Percentiles rank a stretch among this genome's conserved stretches.
phyloP scores from a whole-genome alignment of 2,329 filamentous ascomycete genomes.

The Trichoderma gracile region DNA sequence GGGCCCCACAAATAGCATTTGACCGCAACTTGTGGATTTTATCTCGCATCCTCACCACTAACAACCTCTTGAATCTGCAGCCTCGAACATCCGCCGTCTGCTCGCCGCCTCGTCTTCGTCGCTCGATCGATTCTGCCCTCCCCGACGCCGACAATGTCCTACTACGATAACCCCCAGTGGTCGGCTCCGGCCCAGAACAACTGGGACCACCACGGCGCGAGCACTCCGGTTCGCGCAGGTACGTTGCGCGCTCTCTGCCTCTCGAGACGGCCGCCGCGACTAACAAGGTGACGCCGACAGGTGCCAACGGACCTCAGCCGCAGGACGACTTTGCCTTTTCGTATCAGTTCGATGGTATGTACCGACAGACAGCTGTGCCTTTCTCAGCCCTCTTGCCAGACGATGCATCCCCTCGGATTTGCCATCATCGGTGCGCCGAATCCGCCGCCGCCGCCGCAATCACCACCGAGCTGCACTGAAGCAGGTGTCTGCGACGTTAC shows the following conservation, averaged over 20 bases:
- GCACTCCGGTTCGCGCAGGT: conserved; percentile 46
- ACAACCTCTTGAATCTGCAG: conserved; percentile 8
- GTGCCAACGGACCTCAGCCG: conserved; percentile 71
- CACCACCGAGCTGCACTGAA: neutral
- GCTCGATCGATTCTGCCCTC: conserved; percentile 14
- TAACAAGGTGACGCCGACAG: conserved; percentile 45
- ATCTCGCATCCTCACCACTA: conserved; percentile 23
- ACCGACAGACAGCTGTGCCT: neutral
- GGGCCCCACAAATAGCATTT: conserved; percentile 25
- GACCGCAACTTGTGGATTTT: conserved; percentile 25
- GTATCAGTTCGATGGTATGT: conserved; percentile 87
- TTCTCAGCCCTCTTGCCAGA: neutral
- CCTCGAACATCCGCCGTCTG: neutral
- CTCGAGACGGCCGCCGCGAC: conserved; percentile 1
- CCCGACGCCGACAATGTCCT: conserved; percentile 41
- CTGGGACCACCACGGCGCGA: conserved; percentile 49
- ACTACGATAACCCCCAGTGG: conserved; percentile 49
- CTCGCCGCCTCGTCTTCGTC: conserved; percentile 9
- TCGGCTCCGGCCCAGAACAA: conserved; percentile 43
- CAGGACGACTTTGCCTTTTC: conserved; percentile 80
- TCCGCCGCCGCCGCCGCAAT: neutral
- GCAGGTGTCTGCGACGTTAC: neutral
- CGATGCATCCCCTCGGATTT: neutral
- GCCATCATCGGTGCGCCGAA: neutral
- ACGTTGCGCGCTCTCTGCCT: conserved; percentile 28